phyloP scores from a whole-genome alignment of 2,329 filamentous ascomycete species.

The Bipolaris gigantea region DNA sequence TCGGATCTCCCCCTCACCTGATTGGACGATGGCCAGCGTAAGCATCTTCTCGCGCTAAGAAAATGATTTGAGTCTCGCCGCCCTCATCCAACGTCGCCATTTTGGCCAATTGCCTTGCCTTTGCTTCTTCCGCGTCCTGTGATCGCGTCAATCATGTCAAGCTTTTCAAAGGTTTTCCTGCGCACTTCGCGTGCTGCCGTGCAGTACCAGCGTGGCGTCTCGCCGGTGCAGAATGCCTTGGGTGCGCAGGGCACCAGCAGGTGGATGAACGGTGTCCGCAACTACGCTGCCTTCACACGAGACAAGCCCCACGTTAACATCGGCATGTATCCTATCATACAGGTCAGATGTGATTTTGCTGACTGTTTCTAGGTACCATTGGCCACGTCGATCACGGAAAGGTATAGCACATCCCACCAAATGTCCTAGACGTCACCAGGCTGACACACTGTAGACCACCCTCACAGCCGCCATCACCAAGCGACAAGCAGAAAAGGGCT shows the following conservation, averaged over 20 bases:
- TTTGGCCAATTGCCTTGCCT: constrained; percentile 31
- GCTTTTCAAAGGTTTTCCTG: constrained; percentile 78
- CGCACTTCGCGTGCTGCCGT: constrained; percentile 79
- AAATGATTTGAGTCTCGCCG: constrained; percentile 32
- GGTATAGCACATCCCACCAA: constrained; percentile 54
- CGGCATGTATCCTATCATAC: constrained; percentile 58
- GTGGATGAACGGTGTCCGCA: constrained; percentile 65
- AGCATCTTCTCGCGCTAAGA: constrained; percentile 35
- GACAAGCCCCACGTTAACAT: constrained; percentile 98
- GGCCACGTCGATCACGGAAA: constrained; percentile 99
- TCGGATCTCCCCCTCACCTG: constrained; percentile 26
- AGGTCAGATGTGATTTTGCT: constrained; percentile 1
- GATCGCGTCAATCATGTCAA: constrained; percentile 63
- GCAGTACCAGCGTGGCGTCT: constrained; percentile 65
- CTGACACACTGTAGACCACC: constrained; percentile 69
- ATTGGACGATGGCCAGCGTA: constrained; percentile 19
- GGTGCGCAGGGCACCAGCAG: constrained; percentile 64
- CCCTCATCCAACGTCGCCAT: constrained; percentile 22
- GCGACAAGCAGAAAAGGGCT: constrained; percentile 90
- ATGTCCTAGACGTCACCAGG: constrained; percentile 13
- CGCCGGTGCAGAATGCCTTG: constrained; percentile 74
- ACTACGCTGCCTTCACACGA: constrained; percentile 74
- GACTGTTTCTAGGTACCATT: constrained; percentile 71
- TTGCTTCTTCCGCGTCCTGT: constrained; percentile 6
- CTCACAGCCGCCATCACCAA: constrained; percentile 99